phyloP scores from a whole-genome alignment of 2,329 filamentous ascomycete species.

The Aspergillus awamori region DNA sequence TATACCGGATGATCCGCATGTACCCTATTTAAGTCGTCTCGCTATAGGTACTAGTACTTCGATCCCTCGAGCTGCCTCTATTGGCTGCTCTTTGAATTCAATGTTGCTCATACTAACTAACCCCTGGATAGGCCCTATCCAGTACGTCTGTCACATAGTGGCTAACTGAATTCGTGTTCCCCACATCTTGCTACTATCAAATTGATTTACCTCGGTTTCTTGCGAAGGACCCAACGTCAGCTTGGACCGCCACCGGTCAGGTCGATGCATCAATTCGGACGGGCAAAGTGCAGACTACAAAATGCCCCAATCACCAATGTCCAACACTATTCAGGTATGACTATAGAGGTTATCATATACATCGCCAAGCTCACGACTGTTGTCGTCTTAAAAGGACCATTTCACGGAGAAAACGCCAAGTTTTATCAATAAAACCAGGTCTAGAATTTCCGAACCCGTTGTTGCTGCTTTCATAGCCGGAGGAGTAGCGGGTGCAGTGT shows the following conservation, averaged over 20 bases:
- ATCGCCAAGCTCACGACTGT: constrained; percentile 5
- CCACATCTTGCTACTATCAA: neutral
- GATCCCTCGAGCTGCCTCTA: neutral
- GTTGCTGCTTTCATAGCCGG: constrained; percentile 91
- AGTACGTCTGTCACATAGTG: neutral
- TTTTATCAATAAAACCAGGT: constrained; percentile 30
- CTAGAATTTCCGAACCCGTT: constrained; percentile 75
- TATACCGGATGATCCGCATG: neutral
- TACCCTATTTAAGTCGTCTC: neutral
- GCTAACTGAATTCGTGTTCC: neutral
- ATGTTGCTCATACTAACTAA: neutral
- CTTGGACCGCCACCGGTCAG: constrained; percentile 36
- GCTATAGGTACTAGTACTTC: neutral
- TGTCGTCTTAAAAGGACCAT: constrained; percentile 22
- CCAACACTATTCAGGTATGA: constrained; percentile 27
- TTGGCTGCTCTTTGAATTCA: neutral
- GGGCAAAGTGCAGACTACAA: constrained; percentile 23
- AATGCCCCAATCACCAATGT: constrained; percentile 27
- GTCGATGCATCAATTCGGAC: constrained; percentile 25
- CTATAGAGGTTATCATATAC: constrained; percentile 4
- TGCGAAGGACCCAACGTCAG: constrained; percentile 32
- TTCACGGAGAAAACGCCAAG: constrained; percentile 19
- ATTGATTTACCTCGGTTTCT: neutral
- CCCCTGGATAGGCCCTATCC: neutral
- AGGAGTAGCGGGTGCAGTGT: constrained; percentile 94